Conservation (phyloP, 169 alveolate species). For the Plasmodium chabaudi region DNA sequence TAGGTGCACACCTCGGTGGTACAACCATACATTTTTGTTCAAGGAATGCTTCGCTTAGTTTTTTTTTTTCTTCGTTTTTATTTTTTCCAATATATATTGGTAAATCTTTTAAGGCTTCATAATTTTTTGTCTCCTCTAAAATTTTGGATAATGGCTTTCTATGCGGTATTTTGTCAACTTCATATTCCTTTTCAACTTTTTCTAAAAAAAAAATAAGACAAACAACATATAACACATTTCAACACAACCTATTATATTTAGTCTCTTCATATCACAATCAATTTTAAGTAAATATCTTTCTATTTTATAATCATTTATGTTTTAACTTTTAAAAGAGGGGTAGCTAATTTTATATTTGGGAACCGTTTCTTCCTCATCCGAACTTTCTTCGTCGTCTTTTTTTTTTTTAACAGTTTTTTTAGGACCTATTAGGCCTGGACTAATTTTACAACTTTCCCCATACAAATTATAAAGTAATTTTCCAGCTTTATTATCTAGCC, state of each 20-base stretch:
- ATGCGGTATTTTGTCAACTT: slow-evolving; percentile 43
- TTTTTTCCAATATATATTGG: slow-evolving; percentile 36
- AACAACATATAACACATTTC: background rate
- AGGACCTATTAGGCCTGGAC: slow-evolving; percentile 17
- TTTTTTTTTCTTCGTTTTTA: slow-evolving; percentile 42
- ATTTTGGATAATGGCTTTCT: slow-evolving; percentile 65
- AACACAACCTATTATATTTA: background rate
- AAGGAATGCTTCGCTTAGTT: slow-evolving; percentile 17
- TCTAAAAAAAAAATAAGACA: slow-evolving; percentile 1
- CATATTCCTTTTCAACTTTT: slow-evolving; percentile 22
- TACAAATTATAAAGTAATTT: slow-evolving; percentile 56
- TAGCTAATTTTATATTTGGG: slow-evolving; percentile 35
- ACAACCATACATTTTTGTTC: slow-evolving; percentile 46
- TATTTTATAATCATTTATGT: background rate
- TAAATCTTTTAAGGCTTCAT: slow-evolving; percentile 39
- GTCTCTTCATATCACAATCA: background rate
- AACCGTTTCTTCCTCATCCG: background rate
- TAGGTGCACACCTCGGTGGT: slow-evolving; percentile 68
- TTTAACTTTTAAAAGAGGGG: slow-evolving; percentile 24
- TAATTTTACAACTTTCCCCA: slow-evolving; percentile 65
- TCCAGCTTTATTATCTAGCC: slow-evolving; percentile 66
- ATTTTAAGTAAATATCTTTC: background rate
- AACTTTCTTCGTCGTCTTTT: slow-evolving; percentile 5
- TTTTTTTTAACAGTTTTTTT: slow-evolving; percentile 15
- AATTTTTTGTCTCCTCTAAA: slow-evolving; percentile 63